Evolutionary conservation across 768 basidiomycete genomes (phyloP), one percentile per base, ranked within the genome.

Genomic region (Leccinum subtestaceum): DNA sequence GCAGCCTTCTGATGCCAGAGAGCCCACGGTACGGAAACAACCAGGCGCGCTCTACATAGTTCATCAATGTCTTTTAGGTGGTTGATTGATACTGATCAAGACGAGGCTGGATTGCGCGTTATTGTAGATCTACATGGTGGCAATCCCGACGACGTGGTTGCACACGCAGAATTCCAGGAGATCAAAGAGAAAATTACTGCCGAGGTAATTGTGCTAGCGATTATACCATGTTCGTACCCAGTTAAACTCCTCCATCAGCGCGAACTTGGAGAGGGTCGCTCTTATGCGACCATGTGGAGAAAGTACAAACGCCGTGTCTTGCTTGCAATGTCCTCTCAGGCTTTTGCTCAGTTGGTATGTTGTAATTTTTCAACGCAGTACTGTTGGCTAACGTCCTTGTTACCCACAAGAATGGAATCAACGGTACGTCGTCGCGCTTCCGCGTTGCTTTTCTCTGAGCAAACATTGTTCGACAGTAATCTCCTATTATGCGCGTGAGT

Each of bases 251-350:
- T n/a, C 55, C 11, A 54, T 45, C 48, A 95, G 92, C 86, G 90
- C 13, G 85, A 86, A 51, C 82, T 84, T 27, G 88, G 87, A 23
- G 92, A 89, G 62, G 87, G 78, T 47, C 81, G 93, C 50, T 81
- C 86, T 2, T 98, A 98, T 74, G 66, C 69, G 31, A 79, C 80
- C 40, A 91, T 98, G 86, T 98, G 95, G 93, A 84, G 74, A 65
- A 82, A 84, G 65, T 97, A 98, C 71, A 88, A 89, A 67, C 86
- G 87, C 31, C 81, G 95, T 34, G 94, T 98, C 11, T 71, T 97
- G 62, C 83, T 98, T 49, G 95, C 95, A 15, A 95, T 95, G 92
- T 92, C 90, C 19, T 93, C 93, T 56, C 95, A 97, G 72, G 91
- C 92, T 45, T 96, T 97, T 74, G 95, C 95, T 46, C 95, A 97